Evolutionary conservation across 2,329 filamentous ascomycete species (phyloP).

Genomic region (Albifimbria verrucaria): DNA sequence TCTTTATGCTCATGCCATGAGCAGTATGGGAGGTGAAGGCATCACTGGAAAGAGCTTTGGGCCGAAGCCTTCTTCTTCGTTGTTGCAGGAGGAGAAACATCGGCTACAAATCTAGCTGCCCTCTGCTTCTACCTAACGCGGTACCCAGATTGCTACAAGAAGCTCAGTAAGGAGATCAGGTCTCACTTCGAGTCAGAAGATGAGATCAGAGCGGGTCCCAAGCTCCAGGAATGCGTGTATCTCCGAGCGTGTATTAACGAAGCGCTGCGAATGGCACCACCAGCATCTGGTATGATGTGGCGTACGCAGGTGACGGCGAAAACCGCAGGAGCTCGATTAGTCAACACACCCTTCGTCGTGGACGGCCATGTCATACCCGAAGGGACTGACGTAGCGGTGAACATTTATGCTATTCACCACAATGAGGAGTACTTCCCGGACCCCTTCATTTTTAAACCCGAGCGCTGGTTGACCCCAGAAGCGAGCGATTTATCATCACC

Average conservation of each 20-base stretch:
- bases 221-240: background rate
- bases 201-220: background rate
- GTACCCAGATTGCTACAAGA: background rate
- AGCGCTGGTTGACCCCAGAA: constrained; percentile 3
- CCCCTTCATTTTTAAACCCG: constrained; percentile 2
- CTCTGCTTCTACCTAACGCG: background rate
- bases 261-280: background rate
- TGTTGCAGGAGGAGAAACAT: background rate
- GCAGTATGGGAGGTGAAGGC: background rate
- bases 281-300: background rate
- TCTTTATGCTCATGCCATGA: background rate
- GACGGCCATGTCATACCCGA: background rate
- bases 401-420: constrained; percentile 4
- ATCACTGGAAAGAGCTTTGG: background rate
- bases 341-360: background rate
- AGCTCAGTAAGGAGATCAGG: background rate
- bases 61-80: background rate
- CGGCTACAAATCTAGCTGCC: background rate
- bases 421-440: constrained; percentile 3
- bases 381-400: background rate
- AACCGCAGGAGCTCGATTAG: background rate
- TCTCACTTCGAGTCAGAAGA: background rate
- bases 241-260: constrained; percentile 1
- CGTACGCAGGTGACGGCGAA: background rate
- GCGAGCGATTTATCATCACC: background rate